Conservation (phyloP, 805 yeast species). For the Barnettozyma salicaria region DNA sequence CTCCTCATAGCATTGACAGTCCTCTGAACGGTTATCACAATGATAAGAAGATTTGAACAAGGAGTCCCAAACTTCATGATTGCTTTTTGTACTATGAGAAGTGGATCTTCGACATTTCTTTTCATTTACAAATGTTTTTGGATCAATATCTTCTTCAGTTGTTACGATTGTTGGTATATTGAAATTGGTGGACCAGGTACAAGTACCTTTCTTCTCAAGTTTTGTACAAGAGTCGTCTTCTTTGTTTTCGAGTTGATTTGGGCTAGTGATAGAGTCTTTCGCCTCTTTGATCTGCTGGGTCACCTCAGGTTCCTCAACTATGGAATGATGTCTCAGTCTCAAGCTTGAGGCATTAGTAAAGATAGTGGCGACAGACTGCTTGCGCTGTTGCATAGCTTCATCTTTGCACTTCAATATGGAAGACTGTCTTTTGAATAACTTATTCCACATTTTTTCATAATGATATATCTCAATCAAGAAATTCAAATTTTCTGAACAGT, state of each 20-base stretch:
- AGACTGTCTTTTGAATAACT: conserved; percentile 27
- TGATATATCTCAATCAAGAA: conserved; percentile 40
- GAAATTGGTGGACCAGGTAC: background rate
- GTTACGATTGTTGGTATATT: conserved; percentile 17
- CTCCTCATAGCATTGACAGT: no score
- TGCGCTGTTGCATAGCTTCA: conserved; percentile 15
- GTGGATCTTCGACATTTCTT: background rate
- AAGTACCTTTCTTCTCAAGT: conserved; percentile 5
- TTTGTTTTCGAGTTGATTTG: background rate
- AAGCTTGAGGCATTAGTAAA: conserved; percentile 14
- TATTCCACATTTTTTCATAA: conserved; percentile 40
- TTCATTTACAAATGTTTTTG: conserved; percentile 17
- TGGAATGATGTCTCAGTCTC: conserved; percentile 19
- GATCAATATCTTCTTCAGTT: conserved; percentile 19
- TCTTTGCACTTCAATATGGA: conserved; percentile 29
- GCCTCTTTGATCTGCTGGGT: background rate
- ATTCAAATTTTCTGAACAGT: conserved; percentile 40
- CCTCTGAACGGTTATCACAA: conserved; percentile 8
- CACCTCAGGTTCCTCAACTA: conserved; percentile 17
- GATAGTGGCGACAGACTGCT: conserved; percentile 20
- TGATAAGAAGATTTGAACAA: conserved; percentile 12
- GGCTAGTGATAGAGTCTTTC: background rate
- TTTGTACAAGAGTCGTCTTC: conserved; percentile 2
- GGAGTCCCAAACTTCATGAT: conserved; percentile 16
- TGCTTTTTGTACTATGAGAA: background rate